Evolutionary conservation across 352 stramenopile species (phyloP), one percentile per base, ranked within the genome.

Genomic region (Phytophthora chlamydospora): DNA sequence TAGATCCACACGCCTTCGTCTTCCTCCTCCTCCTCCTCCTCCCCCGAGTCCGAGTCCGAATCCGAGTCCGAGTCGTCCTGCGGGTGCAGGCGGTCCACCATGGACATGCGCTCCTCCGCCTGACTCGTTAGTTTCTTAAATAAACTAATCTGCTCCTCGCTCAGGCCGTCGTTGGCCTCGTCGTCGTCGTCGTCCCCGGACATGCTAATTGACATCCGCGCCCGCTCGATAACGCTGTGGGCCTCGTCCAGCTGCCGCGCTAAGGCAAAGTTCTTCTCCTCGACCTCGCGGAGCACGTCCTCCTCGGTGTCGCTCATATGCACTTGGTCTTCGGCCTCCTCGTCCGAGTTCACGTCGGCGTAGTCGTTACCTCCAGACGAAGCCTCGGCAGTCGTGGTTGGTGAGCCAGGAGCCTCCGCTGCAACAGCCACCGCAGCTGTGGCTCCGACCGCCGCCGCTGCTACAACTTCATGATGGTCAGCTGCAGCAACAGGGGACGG

Each of bases 41-140:
- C 74, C 10, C 73, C 75, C 46, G 79, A 90, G 19, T 85, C 65
- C 17, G 78, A 82, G 27, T 88, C 81, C 57, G 83, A 92, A 68
- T 92, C 83, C 64, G 83, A 91, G 49, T 92, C 83, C 60, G 80
- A 89, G 47, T 89, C 78, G 65, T 87, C 83, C 27, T 90, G 77
- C 32, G 84, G 84, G 66, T 95, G 83, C 58, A 91, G 62, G 12
- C 78, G 74, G 61, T 93, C 86, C 58, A 95, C 81, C 68, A 89
- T 91, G 59, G 86, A 95, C 83, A 85, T 78, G 45, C 86, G 86
- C 70, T 95, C 84, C 33, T 95, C 86, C 29, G 84, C 83, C 53
- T 95, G 77, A 73, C 68, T 91, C 62, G 83, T 93, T 70, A 95
- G 84, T 81, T 95, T 95, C 82, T 93, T 93, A 76, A 95, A 95